phyloP scores from a whole-genome alignment of 768 basidiomycete species.

The Auriscalpium orientale region DNA sequence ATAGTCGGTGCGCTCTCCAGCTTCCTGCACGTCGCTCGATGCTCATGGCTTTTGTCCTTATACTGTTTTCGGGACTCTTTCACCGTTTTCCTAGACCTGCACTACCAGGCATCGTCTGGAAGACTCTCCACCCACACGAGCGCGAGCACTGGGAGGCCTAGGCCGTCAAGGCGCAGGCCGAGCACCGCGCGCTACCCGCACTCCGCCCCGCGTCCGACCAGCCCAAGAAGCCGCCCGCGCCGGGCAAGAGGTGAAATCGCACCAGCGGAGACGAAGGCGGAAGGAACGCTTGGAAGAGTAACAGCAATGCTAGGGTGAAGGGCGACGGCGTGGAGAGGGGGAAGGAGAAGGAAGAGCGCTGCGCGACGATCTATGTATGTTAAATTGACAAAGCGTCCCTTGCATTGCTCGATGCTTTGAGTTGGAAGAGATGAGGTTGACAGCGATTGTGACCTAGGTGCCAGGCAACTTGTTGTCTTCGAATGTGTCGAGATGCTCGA shows the following conservation, averaged over 20 bases:
- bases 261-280: slow-evolving; percentile 21
- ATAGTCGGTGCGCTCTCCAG: slow-evolving; percentile 53
- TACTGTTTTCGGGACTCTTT: no score
- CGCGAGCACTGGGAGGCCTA: slow-evolving; percentile 72
- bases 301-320: slow-evolving; percentile 27
- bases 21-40: slow-evolving; percentile 2
- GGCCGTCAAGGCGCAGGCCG: slow-evolving; percentile 60
- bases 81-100: no score
- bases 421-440: no score
- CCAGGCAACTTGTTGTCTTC: slow-evolving; percentile 53
- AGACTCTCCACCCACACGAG: slow-evolving; percentile 59
- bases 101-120: slow-evolving; percentile 76
- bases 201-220: slow-evolving; percentile 53
- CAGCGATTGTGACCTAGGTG: slow-evolving; percentile 83
- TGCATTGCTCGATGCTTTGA: no score
- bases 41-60: not conserved
- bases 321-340: no score
- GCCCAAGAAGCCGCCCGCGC: slow-evolving; percentile 22
- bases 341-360: slow-evolving; percentile 49
- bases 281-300: not conserved
- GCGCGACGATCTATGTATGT: slow-evolving; percentile 64
- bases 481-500: slow-evolving; percentile 55
- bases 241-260: slow-evolving; percentile 25
- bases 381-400: no score
- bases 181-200: slow-evolving; percentile 73